Conservation (phyloP, 2,329 filamentous ascomycete genomes). For the Penicillium crustosum region DNA sequence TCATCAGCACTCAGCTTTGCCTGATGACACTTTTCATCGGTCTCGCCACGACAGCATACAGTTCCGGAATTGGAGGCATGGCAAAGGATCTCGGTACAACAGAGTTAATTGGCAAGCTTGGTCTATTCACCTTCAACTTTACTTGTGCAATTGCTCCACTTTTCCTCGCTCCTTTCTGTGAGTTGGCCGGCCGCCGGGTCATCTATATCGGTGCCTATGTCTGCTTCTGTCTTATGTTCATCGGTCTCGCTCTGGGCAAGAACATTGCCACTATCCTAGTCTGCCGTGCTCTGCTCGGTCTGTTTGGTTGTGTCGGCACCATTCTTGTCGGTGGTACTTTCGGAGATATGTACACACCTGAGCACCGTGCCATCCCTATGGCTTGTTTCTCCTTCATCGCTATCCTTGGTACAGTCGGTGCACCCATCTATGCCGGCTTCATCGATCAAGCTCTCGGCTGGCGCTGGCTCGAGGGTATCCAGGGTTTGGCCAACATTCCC, state of each 20-base stretch:
- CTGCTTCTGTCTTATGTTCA: constrained; percentile 51
- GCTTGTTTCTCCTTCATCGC: constrained; percentile 52
- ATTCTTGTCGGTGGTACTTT: constrained; percentile 54
- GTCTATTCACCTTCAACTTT: constrained; percentile 54
- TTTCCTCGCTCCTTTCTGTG: constrained; percentile 52
- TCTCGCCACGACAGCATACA: constrained; percentile 56
- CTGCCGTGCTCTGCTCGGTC: constrained; percentile 49
- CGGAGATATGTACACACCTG: constrained; percentile 51
- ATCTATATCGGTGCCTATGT: constrained; percentile 50
- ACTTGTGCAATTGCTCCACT: constrained; percentile 51
- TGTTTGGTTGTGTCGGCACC: constrained; percentile 53
- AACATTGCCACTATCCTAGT: constrained; percentile 52
- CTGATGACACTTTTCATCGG: constrained; percentile 57
- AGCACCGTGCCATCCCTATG: constrained; percentile 50
- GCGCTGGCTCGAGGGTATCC: constrained; percentile 56
- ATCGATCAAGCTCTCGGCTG: constrained; percentile 55
- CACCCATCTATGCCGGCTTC: constrained; percentile 56
- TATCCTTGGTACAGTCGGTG: constrained; percentile 54
- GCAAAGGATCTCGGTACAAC: constrained; percentile 45
- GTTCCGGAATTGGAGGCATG: constrained; percentile 51
- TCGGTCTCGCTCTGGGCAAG: constrained; percentile 49
- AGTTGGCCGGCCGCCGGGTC: constrained; percentile 50
- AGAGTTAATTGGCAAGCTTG: constrained; percentile 48
- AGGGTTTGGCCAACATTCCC: constrained; percentile 53
- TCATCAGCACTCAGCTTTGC: constrained; percentile 51